These are phyloP conservation scores for Claviceps lovelessii DNA, from an alignment of 2,329 filamentous ascomycete species.

Conservation along the genomic window DNA sequence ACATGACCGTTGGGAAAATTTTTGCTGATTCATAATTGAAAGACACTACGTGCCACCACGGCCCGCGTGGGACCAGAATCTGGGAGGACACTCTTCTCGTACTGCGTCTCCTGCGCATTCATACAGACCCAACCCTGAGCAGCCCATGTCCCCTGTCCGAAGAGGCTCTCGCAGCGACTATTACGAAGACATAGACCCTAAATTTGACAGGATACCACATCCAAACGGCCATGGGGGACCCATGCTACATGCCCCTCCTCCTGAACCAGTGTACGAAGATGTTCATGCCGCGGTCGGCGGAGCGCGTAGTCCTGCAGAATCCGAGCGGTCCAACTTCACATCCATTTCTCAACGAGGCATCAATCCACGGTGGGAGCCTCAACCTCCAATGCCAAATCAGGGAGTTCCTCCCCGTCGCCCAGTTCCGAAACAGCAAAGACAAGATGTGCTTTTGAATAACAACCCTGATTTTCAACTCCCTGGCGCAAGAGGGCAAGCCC, in stretches of 20 bases:
- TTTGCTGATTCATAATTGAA: not conserved
- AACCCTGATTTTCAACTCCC: slow-evolving; percentile 81
- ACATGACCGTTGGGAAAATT: too few relatives aligned
- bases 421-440: slow-evolving; percentile 44
- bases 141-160: slow-evolving; percentile 21
- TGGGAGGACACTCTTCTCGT: slow-evolving; percentile 29
- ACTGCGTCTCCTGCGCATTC: slow-evolving; percentile 31
- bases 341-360: slow-evolving; percentile 77
- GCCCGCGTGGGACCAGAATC: slow-evolving; percentile 38
- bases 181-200: slow-evolving; percentile 87
- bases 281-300: slow-evolving; percentile 35
- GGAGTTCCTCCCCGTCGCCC: slow-evolving; percentile 29
- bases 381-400: slow-evolving; percentile 27
- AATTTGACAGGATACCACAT: slow-evolving; percentile 35
- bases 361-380: slow-evolving; percentile 72
- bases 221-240: slow-evolving; percentile 27
- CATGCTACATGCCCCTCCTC: slow-evolving; percentile 11
- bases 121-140: slow-evolving; percentile 20
- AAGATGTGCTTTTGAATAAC: slow-evolving; percentile 67
- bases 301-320: slow-evolving; percentile 57
- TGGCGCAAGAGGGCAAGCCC: slow-evolving; percentile 19
- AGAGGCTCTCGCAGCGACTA: slow-evolving; percentile 38
- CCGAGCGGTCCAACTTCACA: slow-evolving; percentile 75
- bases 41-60: slow-evolving; percentile 42
- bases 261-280: slow-evolving; percentile 45